Evolutionary conservation across 805 yeast species (phyloP).

Genomic region (Scheffersomyces stipitis): DNA sequence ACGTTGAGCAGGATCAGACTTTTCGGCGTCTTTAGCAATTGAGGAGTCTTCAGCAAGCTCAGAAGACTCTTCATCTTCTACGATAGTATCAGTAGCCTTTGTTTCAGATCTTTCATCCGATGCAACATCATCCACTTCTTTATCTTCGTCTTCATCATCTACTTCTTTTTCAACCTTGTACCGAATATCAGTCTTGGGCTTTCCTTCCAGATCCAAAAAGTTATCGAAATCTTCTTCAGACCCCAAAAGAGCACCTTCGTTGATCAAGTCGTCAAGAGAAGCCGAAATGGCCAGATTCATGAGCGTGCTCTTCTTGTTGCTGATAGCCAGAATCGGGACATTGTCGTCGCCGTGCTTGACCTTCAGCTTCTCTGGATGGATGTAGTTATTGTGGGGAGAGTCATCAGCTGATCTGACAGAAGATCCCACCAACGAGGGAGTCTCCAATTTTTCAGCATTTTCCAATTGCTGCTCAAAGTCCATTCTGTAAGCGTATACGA

Average conservation of each 20-base stretch:
- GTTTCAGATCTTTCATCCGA: slow-evolving; percentile 21
- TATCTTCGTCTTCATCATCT: slow-evolving; percentile 3
- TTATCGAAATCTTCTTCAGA: slow-evolving; percentile 54
- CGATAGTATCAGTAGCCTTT: slow-evolving; percentile 6
- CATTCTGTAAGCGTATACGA: too few relatives aligned
- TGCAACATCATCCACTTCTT: slow-evolving; percentile 26
- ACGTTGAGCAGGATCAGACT: too few relatives aligned
- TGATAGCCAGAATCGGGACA: too few relatives aligned
- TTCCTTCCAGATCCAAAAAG: slow-evolving; percentile 54
- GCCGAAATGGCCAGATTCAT: slow-evolving; percentile 45
- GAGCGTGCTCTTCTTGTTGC: slow-evolving; percentile 7
- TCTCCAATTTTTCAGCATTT: slow-evolving; percentile 46
- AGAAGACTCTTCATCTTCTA: neutral
- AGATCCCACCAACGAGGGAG: slow-evolving; percentile 56
- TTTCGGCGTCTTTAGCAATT: too few relatives aligned
- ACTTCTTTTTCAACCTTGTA: slow-evolving; percentile 11
- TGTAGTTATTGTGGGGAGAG: slow-evolving; percentile 43
- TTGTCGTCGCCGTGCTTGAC: slow-evolving; percentile 18
- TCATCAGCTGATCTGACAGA: slow-evolving; percentile 50
- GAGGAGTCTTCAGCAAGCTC: neutral
- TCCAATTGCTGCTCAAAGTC: slow-evolving; percentile 55
- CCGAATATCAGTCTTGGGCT: slow-evolving; percentile 48
- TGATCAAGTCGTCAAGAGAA: slow-evolving; percentile 50
- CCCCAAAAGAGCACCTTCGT: slow-evolving; percentile 46
- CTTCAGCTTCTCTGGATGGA: slow-evolving; percentile 44